phyloP scores from a whole-genome alignment of 1,284 basidiomycete genomes.

The Ustilago tritici region DNA sequence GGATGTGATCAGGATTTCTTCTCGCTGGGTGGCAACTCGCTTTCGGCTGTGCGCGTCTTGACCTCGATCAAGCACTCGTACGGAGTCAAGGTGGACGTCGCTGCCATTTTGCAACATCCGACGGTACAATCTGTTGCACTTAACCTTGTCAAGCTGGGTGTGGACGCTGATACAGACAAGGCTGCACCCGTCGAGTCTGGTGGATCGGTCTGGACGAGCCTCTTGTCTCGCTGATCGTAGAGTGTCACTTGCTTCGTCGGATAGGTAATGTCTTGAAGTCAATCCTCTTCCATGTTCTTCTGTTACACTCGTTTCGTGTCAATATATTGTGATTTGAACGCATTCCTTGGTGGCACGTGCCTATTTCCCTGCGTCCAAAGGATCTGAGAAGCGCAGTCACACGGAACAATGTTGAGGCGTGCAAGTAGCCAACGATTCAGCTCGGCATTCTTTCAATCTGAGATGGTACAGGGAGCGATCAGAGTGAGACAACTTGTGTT shows the following conservation, averaged over 20 bases:
- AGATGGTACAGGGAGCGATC: background rate
- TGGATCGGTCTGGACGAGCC: background rate
- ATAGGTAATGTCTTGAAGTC: too few relatives aligned
- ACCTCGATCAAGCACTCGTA: background rate
- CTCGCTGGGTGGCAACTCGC: background rate
- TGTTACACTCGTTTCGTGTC: background rate
- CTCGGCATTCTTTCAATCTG: background rate
- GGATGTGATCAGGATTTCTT: background rate
- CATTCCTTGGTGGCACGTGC: too few relatives aligned
- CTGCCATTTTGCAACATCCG: background rate
- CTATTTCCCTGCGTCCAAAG: too few relatives aligned
- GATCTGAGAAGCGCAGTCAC: too few relatives aligned
- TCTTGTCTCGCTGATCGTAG: background rate
- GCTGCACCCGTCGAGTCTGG: background rate
- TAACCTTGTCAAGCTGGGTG: background rate
- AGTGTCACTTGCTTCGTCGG: too few relatives aligned
- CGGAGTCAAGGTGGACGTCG: background rate
- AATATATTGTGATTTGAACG: background rate
- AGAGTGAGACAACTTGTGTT: background rate
- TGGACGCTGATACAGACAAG: background rate
- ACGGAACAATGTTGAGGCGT: too few relatives aligned
- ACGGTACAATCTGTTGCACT: background rate
- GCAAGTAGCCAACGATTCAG: too few relatives aligned
- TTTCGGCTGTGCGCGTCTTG: background rate
- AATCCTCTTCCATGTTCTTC: background rate